Conservation (phyloP, 164 flowering plant species). For the Macadamia integrifolia region DNA sequence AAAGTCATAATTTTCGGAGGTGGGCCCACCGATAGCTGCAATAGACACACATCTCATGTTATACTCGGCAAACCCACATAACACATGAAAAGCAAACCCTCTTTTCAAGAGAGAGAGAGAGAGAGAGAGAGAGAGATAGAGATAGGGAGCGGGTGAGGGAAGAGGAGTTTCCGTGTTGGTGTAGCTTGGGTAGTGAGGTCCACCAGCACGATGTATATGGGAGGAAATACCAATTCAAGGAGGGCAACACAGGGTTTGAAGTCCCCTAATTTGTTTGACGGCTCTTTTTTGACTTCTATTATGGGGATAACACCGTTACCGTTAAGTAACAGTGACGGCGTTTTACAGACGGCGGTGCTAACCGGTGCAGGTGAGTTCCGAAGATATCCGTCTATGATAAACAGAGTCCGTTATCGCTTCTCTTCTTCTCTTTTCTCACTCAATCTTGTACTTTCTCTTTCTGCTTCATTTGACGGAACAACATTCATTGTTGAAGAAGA, state of each 20-base stretch:
- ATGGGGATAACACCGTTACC: background rate
- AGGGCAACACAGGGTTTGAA: background rate
- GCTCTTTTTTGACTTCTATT: background rate
- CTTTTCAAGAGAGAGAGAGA: background rate
- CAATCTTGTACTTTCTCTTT: constrained; percentile 3
- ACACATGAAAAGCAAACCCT: background rate
- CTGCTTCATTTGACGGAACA: constrained; percentile 9
- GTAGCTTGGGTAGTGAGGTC: background rate
- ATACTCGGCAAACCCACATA: background rate
- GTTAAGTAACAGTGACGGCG: constrained; percentile 7
- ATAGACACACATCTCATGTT: no score
- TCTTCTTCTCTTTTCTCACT: constrained; percentile 1
- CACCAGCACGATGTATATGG: background rate
- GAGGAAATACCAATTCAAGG: no score
- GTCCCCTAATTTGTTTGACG: background rate
- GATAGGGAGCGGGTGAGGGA: background rate
- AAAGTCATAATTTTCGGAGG: no score
- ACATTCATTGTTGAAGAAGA: constrained; percentile 19
- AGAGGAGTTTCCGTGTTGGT: background rate
- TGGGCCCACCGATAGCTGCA: no score
- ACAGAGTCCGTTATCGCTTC: constrained; percentile 17
- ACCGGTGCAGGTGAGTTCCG: constrained; percentile 7
- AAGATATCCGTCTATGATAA: constrained; percentile 15
- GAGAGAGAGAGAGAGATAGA: background rate
- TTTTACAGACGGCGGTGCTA: constrained; percentile 1